Base-by-base conservation (phyloP, 2,329 filamentous ascomycete species). In the Sporothrix mexicana region DNA sequence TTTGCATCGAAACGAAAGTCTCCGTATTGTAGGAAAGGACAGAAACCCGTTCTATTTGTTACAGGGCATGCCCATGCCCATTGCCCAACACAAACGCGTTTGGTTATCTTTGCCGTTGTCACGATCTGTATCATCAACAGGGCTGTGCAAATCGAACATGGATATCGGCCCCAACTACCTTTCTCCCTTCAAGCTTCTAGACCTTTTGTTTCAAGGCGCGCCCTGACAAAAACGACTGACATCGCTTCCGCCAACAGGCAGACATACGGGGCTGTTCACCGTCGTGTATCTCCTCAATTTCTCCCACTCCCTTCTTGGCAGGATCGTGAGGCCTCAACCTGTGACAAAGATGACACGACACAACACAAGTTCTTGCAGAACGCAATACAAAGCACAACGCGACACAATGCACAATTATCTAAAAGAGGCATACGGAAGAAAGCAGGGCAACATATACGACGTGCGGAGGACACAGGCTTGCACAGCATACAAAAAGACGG, bases 281-380 rank as follows among this genome's bases (percentile, higher is more conserved):
- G 51, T 55, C 20, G 51, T 55, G 51, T 8, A 25, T 25, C 3
- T 8, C 51, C 25, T 4, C 20, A 12, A 3, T 17, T 20, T 25
- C 51, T 55, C 30, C 9, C 47, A 2, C 17, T 55, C n/a, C 17
- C 20, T n/a, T 25, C 61, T 66, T 66, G 61, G 61, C 61, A 23
- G 41, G 4, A 47, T 23, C 5, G 17, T 25, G 61, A 25, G 15
- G 30, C 57, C 20, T 66, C 6, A 66, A 64, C 59, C 41, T 66
- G 61, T 47, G 61, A 66, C 61, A 47, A 25, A 25, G 41, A 41
- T 66, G 61, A 66, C 61, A 66, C 61, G 61, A 66, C 41, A 66
- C 10, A 66, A 66, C 61, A 64, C 59, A 64, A 8, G 20, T 15
- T 55, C n/a, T 43, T 15, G 20, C 61, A 66, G 43, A 45, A 66